These are phyloP conservation scores for Pestalotiopsis sp. DNA, from an alignment of 2,329 filamentous ascomycete species.

Conservation along the genomic window DNA sequence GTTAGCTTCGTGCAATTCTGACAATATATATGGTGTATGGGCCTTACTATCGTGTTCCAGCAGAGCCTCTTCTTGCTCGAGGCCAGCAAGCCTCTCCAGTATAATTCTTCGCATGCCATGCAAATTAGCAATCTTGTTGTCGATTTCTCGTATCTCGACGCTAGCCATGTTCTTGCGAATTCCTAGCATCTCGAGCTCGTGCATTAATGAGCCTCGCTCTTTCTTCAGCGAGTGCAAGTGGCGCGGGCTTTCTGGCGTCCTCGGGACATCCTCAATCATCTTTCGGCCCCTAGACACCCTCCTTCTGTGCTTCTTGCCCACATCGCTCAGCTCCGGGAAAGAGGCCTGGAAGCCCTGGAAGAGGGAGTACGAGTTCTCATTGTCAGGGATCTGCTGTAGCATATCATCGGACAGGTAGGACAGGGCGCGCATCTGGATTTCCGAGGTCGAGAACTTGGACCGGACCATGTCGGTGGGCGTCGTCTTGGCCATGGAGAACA, in stretches of 20 bases:
- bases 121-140: constrained; percentile 93
- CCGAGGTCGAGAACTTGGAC: constrained; percentile 82
- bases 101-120: constrained; percentile 92
- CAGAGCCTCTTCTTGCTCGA: constrained; percentile 89
- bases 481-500: constrained; percentile 88
- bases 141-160: constrained; percentile 92
- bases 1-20: neutral
- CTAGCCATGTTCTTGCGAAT: constrained; percentile 97
- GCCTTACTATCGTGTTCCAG: constrained; percentile 82
- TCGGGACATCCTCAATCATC: constrained; percentile 66
- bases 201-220: constrained; percentile 77
- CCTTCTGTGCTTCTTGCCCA: constrained; percentile 69
- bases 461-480: constrained; percentile 93
- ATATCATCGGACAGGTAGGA: constrained; percentile 89
- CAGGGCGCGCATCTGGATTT: constrained; percentile 92
- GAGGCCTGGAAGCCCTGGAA: constrained; percentile 97
- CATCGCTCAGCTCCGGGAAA: constrained; percentile 70
- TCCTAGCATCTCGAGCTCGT: constrained; percentile 85
- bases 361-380: constrained; percentile 82
- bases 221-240: constrained; percentile 73
- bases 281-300: constrained; percentile 75
- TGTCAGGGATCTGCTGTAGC: constrained; percentile 83
- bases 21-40: constrained; percentile 29
- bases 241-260: constrained; percentile 58
- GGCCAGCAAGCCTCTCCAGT: constrained; percentile 76